These are phyloP conservation scores for Phaeosphaeria sp. DNA, from an alignment of 2,329 filamentous ascomycete genomes.

Conservation along the genomic window DNA sequence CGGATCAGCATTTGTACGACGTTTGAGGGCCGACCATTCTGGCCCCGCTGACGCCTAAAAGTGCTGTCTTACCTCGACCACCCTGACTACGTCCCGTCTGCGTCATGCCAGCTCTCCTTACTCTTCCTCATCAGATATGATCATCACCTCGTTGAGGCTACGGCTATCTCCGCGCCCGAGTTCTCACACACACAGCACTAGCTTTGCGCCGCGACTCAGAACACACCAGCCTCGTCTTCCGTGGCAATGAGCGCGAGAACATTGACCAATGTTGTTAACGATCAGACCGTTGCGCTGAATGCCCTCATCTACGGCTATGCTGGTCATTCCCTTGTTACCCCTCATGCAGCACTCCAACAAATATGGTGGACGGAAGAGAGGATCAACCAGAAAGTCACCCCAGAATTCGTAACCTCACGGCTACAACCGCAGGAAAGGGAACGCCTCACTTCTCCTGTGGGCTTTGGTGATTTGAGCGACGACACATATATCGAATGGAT, in stretches of 20 bases:
- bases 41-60: conserved; percentile 42
- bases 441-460: conserved; percentile 67
- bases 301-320: conserved; percentile 59
- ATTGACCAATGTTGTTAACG: conserved; percentile 51
- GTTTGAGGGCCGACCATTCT: conserved; percentile 33
- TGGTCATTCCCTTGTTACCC: conserved; percentile 58
- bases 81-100: conserved; percentile 9
- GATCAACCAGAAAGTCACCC: conserved; percentile 73
- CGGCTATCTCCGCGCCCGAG: conserved; percentile 25
- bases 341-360: conserved; percentile 57
- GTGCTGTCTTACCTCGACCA: conserved; percentile 32
- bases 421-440: conserved; percentile 68
- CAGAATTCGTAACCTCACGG: conserved; percentile 70
- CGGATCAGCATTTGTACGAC: conserved; percentile 37
- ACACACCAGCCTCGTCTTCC: conserved; percentile 1
- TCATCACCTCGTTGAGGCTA: conserved; percentile 23
- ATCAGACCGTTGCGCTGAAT: conserved; percentile 55
- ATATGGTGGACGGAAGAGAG: conserved; percentile 76
- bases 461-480: conserved; percentile 73
- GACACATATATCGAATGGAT: conserved; percentile 84
- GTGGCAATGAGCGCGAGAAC: conserved; percentile 47
- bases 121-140: conserved; percentile 32
- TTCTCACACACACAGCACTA: conserved; percentile 8
- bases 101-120: conserved; percentile 13
- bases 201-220: not conserved